phyloP scores from a whole-genome alignment of 2,329 filamentous ascomycete species.

The Colletotrichum salicis region DNA sequence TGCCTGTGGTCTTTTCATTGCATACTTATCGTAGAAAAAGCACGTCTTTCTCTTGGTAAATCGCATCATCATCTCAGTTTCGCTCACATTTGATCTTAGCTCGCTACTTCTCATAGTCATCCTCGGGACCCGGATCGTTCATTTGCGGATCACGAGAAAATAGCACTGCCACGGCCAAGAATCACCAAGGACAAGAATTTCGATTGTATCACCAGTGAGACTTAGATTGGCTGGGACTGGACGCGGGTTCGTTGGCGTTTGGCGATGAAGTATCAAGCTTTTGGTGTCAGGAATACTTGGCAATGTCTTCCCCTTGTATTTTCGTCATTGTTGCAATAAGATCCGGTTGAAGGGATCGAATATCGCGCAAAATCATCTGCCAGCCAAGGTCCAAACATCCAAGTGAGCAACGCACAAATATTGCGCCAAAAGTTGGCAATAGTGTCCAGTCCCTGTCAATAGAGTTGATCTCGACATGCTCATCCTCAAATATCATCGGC shows the following conservation, averaged over 20 bases:
- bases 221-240: neutral
- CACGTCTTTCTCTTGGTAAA: conserved; percentile 30
- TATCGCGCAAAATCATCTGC: neutral
- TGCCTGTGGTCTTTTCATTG: neutral
- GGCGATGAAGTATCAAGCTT: neutral
- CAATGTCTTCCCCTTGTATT: neutral
- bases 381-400: neutral
- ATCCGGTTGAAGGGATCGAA: neutral
- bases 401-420: neutral
- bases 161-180: conserved; percentile 28
- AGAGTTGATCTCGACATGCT: neutral
- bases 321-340: neutral
- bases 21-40: neutral
- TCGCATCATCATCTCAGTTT: conserved; percentile 14
- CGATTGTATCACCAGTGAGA: neutral
- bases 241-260: neutral
- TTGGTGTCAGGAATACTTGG: neutral
- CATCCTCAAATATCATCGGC: neutral
- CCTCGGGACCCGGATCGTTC: no score
- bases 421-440: neutral
- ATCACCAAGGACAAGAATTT: conserved; percentile 9
- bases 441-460: neutral
- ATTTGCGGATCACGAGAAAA: neutral
- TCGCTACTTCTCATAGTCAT: no score
- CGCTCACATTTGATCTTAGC: neutral